phyloP scores from a whole-genome alignment of 139 green algal genomes.

The Yamagishiella unicocca region DNA sequence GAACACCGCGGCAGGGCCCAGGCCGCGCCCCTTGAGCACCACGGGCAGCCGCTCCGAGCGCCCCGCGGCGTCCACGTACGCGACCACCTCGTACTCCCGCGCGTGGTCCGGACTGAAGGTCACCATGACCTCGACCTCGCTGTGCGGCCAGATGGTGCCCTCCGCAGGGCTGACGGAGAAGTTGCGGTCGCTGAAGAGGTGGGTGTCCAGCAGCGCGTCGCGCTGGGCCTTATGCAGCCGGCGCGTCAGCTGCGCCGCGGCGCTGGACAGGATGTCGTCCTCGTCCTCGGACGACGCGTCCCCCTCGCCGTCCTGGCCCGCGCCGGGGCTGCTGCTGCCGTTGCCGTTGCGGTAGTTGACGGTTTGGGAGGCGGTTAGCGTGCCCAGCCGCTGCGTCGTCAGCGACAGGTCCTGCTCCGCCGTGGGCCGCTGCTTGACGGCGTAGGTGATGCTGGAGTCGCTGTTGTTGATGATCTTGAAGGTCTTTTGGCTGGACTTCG shows the following conservation, averaged over 20 bases:
- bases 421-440: slow-evolving; percentile 55
- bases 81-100: slow-evolving; percentile 64
- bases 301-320: background rate
- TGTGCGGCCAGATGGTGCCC: slow-evolving; percentile 72
- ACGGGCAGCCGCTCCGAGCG: slow-evolving; percentile 69
- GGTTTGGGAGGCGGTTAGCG: background rate
- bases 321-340: background rate
- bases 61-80: slow-evolving; percentile 76
- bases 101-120: slow-evolving; percentile 76
- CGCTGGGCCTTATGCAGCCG: slow-evolving; percentile 26
- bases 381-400: slow-evolving; percentile 21
- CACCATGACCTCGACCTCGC: slow-evolving; percentile 79
- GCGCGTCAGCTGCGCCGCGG: background rate
- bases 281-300: slow-evolving; percentile 62
- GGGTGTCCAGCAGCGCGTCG: slow-evolving; percentile 49
- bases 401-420: slow-evolving; percentile 33
- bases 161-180: slow-evolving; percentile 68
- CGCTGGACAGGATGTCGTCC: slow-evolving; percentile 56
- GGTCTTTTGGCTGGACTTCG: slow-evolving; percentile 72
- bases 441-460: slow-evolving; percentile 59
- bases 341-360: background rate
- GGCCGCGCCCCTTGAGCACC: slow-evolving; percentile 64
- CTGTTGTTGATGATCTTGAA: slow-evolving; percentile 75
- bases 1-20: slow-evolving; percentile 79
- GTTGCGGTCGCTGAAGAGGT: slow-evolving; percentile 64